A percentile compares a stretch with the other conserved stretches of the same genome.
These are phyloP conservation scores for Cystobasidium ongulense DNA, from an alignment of 768 basidiomycete genomes.

Conservation along the genomic window DNA sequence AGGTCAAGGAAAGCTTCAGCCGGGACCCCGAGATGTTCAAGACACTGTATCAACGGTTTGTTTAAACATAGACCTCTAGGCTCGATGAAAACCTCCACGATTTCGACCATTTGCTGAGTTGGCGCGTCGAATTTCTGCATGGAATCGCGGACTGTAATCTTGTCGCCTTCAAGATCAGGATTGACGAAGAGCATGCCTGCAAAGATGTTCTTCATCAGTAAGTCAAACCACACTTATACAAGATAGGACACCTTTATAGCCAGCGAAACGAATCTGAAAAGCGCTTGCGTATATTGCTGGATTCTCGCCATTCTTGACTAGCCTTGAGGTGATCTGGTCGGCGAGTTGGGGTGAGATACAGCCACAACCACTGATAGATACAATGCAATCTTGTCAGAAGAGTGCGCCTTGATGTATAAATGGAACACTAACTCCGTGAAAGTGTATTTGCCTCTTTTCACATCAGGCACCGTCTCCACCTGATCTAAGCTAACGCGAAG, in stretches of 20 bases:
- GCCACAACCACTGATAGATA: not conserved
- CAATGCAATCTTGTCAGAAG: not conserved
- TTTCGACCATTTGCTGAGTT: not conserved
- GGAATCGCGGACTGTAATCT: not conserved
- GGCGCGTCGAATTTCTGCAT: not conserved
- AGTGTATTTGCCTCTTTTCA: not conserved
- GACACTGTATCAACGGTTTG: not conserved
- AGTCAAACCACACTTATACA: not conserved
- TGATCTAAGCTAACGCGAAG: not conserved
- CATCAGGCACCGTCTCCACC: not conserved
- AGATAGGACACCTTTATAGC: not conserved
- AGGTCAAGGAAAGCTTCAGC: not conserved
- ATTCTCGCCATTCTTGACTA: not conserved
- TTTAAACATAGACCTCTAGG: not conserved
- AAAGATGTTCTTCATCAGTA: not conserved
- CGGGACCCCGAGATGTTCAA: not conserved
- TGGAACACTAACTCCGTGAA: not conserved
- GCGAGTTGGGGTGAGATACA: not conserved
- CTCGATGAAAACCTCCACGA: not conserved
- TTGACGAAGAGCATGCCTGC: conserved; percentile 5
- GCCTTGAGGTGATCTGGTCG: not conserved
- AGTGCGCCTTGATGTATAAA: not conserved
- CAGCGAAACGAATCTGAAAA: not conserved
- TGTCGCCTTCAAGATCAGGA: not conserved
- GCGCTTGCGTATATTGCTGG: not conserved